A percentile compares a stretch with the other conserved stretches of the same genome.
phyloP scores from a whole-genome alignment of 495 filamentous ascomycete genomes.

The Tuber umbilicatum region DNA sequence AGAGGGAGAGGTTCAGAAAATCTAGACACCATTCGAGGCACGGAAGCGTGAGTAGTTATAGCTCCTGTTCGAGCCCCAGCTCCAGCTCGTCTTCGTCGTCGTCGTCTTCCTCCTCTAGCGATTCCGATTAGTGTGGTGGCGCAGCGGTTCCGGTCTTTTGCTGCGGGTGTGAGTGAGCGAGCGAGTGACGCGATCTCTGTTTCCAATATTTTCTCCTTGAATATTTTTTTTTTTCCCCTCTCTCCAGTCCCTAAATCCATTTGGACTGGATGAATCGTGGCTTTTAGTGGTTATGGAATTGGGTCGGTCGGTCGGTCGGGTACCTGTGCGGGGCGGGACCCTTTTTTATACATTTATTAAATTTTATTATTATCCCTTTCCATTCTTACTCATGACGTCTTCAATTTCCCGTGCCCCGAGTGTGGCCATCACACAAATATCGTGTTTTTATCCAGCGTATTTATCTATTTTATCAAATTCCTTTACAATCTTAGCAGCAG shows the following conservation, averaged over 20 bases:
- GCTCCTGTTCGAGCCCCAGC: slow-evolving; percentile 19
- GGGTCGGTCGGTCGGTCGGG: neutral
- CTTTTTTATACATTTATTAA: neutral
- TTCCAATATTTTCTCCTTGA: neutral
- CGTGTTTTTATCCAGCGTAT: too few species aligned
- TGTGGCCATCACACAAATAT: neutral
- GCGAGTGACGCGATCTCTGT: neutral
- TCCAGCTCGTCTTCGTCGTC: slow-evolving; percentile 21
- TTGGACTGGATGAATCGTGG: neutral
- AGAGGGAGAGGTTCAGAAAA: slow-evolving; percentile 35
- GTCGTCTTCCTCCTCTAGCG: neutral
- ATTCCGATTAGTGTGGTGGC: slow-evolving; percentile 8
- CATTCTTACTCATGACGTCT: neutral
- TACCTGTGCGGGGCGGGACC: neutral
- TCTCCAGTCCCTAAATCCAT: neutral
- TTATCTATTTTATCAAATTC: neutral
- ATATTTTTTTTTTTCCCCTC: neutral
- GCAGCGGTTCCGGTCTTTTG: neutral
- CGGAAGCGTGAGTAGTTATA: slow-evolving; percentile 29
- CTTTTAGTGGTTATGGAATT: neutral
- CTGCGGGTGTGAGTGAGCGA: neutral
- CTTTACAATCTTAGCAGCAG: neutral
- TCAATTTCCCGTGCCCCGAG: neutral
- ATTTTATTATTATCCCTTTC: neutral
- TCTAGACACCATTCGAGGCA: slow-evolving; percentile 18